Percentiles rank a stretch among this genome's conserved stretches.
phyloP scores from a whole-genome alignment of 345 rosid genomes.

The Ricinus communis region DNA sequence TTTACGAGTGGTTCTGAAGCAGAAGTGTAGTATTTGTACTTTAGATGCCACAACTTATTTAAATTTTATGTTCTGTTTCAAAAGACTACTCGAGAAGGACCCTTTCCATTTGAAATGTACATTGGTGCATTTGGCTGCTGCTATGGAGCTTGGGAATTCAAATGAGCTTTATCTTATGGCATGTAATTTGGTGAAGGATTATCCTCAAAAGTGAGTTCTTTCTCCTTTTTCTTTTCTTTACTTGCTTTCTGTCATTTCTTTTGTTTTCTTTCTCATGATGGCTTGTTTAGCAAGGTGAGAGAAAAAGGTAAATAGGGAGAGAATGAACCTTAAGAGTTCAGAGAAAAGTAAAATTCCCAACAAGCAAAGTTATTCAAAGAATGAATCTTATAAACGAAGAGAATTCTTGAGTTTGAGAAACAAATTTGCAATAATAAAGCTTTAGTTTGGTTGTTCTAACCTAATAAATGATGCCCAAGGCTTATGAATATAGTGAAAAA shows the following conservation, averaged over 20 bases:
- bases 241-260: neutral
- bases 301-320: too few relatives aligned
- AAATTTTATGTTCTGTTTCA: conserved; percentile 24
- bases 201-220: conserved; percentile 82
- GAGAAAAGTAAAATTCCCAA: too few relatives aligned
- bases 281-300: too few relatives aligned
- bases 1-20: conserved; percentile 21
- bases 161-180: conserved; percentile 97
- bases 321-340: too few relatives aligned
- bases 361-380: too few relatives aligned
- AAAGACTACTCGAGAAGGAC: conserved; percentile 89
- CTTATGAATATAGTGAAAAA: too few relatives aligned
- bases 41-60: conserved; percentile 18
- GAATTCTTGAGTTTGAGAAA: too few relatives aligned
- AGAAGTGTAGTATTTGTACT: conserved; percentile 15
- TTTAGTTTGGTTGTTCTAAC: too few relatives aligned
- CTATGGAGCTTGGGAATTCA: conserved; percentile 93
- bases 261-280: too few relatives aligned
- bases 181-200: conserved; percentile 91
- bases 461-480: too few relatives aligned
- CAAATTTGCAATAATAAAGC: too few relatives aligned
- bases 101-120: conserved; percentile 94
- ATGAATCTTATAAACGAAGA: too few relatives aligned
- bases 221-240: neutral
- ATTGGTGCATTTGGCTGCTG: conserved; percentile 85